These are phyloP conservation scores for Cryphonectria naterciae DNA, from an alignment of 2,329 filamentous ascomycete genomes.

Conservation along the genomic window DNA sequence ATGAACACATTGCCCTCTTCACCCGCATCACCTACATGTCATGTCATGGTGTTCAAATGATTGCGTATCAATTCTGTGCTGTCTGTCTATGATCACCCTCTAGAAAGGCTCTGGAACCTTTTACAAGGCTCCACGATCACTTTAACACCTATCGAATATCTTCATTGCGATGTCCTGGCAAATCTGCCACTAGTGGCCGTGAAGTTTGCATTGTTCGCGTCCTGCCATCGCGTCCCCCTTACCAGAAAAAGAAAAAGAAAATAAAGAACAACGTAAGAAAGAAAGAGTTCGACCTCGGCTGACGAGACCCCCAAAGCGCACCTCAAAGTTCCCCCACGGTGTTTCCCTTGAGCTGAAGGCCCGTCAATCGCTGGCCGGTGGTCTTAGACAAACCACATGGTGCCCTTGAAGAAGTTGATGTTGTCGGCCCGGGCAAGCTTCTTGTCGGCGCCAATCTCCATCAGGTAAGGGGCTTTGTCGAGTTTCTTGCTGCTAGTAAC, in stretches of 20 bases:
- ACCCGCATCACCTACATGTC: neutral
- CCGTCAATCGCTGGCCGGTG: neutral
- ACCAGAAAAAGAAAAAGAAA: neutral
- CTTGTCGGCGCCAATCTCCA: conserved; percentile 36
- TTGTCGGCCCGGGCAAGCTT: conserved; percentile 23
- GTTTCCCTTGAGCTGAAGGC: neutral
- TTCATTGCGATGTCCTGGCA: neutral
- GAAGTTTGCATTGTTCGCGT: neutral
- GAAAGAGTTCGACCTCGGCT: neutral
- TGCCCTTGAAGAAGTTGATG: conserved; percentile 39
- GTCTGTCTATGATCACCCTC: neutral
- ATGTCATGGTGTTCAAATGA: neutral
- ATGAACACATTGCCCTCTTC: neutral
- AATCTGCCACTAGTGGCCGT: neutral
- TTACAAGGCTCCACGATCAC: neutral
- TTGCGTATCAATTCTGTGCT: neutral
- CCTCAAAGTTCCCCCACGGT: neutral
- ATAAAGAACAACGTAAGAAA: neutral
- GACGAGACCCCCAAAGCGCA: neutral
- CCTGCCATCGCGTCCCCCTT: neutral
- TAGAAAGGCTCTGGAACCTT: neutral
- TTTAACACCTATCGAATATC: neutral
- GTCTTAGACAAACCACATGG: conserved; percentile 51
- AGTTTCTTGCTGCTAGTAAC: conserved; percentile 31
- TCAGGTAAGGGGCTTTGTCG: conserved; percentile 34